phyloP scores from a whole-genome alignment of 1,284 basidiomycete genomes.

The Ganoderma multipileum region DNA sequence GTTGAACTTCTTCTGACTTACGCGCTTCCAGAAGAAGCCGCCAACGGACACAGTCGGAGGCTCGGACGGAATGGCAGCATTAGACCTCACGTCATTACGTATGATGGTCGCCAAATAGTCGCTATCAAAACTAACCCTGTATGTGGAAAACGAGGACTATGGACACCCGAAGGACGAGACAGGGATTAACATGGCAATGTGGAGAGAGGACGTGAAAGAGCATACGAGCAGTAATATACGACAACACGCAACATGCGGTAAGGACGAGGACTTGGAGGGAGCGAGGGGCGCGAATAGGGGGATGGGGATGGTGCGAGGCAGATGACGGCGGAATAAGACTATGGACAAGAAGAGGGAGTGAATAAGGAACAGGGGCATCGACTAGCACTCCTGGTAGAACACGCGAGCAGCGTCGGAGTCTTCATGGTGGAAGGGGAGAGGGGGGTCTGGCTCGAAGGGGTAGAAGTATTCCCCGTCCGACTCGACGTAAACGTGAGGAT shows the following conservation, averaged over 20 bases:
- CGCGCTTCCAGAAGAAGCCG: constrained; percentile 14
- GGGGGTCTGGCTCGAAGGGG: constrained; percentile 68
- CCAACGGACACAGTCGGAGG: constrained; percentile 11
- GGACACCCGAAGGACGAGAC: constrained; percentile 18
- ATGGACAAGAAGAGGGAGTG: constrained; percentile 16
- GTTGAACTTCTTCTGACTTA: background rate
- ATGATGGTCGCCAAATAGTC: constrained; percentile 27
- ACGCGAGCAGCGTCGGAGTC: constrained; percentile 52
- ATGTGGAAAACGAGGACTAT: constrained; percentile 28
- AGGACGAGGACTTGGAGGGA: constrained; percentile 5
- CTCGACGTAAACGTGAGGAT: constrained; percentile 66
- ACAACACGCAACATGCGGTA: constrained; percentile 21
- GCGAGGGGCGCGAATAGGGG: constrained; percentile 1
- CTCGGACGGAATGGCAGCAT: constrained; percentile 4
- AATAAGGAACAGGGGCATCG: constrained; percentile 20
- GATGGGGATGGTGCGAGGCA: constrained; percentile 6
- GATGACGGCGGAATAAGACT: constrained; percentile 3
- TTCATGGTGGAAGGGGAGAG: constrained; percentile 63
- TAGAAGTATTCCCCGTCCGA: constrained; percentile 65
- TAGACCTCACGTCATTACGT: constrained; percentile 26
- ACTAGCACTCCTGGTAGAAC: constrained; percentile 68
- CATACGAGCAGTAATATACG: constrained; percentile 32
- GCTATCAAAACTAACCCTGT: constrained; percentile 33
- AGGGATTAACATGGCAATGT: constrained; percentile 28
- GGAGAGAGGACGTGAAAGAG: constrained; percentile 22